Percentiles rank a stretch among this genome's conserved stretches.
Evolutionary conservation across 345 rosid species (phyloP).

Genomic region (Heritiera fomes): DNA sequence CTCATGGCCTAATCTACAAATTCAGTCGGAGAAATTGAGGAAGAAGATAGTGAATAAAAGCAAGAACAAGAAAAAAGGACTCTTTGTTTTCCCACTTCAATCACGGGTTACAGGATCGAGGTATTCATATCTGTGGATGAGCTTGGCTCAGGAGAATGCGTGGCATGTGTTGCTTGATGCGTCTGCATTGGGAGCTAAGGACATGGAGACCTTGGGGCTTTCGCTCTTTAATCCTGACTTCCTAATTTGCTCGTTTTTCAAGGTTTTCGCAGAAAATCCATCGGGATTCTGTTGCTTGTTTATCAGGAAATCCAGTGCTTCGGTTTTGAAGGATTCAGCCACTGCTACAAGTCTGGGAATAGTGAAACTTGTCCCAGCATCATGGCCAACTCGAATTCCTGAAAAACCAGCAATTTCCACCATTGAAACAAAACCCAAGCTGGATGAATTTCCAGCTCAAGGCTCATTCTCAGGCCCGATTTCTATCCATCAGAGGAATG

Average conservation of each 20-base stretch:
- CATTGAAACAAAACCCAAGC: constrained; percentile 6
- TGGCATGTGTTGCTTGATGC: constrained; percentile 92
- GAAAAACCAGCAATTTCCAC: constrained; percentile 18
- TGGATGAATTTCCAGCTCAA: constrained; percentile 6
- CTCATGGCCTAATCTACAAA: constrained; percentile 58
- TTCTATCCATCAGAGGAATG: neutral
- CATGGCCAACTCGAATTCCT: constrained; percentile 9
- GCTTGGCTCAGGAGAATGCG: constrained; percentile 61
- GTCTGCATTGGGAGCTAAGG: constrained; percentile 66
- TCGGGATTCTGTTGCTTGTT: constrained; percentile 80
- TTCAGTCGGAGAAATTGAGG: constrained; percentile 51
- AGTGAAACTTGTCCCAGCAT: constrained; percentile 37
- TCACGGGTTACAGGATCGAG: constrained; percentile 70
- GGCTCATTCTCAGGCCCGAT: constrained; percentile 23
- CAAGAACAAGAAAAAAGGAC: constrained; percentile 46
- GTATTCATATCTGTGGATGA: constrained; percentile 87
- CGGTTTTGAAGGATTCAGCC: constrained; percentile 40
- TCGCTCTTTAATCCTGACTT: constrained; percentile 81
- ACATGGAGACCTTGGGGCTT: constrained; percentile 89
- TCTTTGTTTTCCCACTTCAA: constrained; percentile 82
- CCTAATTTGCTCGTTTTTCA: constrained; percentile 70
- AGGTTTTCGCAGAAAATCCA: constrained; percentile 70
- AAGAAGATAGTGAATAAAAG: constrained; percentile 46
- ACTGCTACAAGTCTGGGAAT: constrained; percentile 34
- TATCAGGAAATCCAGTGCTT: constrained; percentile 55